phyloP scores from a whole-genome alignment of 176 grass and related monocot species.

The Avena atlantica region DNA sequence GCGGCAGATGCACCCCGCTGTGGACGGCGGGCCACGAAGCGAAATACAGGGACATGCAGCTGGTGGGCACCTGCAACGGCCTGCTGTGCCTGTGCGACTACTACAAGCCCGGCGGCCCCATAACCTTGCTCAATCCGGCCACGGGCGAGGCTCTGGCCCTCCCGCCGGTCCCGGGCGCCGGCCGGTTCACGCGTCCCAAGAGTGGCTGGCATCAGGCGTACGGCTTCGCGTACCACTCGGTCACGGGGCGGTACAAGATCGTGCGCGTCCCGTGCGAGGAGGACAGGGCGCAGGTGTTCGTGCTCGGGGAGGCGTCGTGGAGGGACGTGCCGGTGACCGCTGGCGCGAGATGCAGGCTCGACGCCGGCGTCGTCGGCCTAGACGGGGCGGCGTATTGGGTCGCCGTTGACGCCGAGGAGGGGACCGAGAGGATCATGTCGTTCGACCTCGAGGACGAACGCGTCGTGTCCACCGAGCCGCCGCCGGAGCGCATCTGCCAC shows the following conservation, averaged over 20 bases:
- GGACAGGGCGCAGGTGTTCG: not conserved
- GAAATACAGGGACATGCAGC: not conserved
- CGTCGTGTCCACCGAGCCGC: not conserved
- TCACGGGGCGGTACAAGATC: not conserved
- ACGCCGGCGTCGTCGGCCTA: not conserved
- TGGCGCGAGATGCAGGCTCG: not conserved
- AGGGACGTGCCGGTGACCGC: not conserved
- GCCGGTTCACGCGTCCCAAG: not conserved
- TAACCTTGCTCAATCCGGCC: not conserved
- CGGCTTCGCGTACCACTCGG: constrained; percentile 4
- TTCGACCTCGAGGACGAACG: not conserved
- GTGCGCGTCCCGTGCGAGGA: not conserved
- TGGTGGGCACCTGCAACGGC: not conserved
- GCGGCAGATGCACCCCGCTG: not conserved
- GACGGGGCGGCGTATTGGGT: not conserved
- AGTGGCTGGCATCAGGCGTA: not conserved
- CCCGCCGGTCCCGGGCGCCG: not conserved
- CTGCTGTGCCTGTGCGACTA: not conserved
- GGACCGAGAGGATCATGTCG: not conserved
- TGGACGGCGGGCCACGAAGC: not conserved
- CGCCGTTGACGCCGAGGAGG: not conserved
- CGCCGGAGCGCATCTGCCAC: not conserved
- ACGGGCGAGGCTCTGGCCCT: not conserved
- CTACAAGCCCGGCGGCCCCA: not conserved
- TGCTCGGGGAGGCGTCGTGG: not conserved